Percentiles rank a stretch among this genome's conserved stretches.
phyloP scores from a whole-genome alignment of 1,284 basidiomycete species.

The Cyathus olla region DNA sequence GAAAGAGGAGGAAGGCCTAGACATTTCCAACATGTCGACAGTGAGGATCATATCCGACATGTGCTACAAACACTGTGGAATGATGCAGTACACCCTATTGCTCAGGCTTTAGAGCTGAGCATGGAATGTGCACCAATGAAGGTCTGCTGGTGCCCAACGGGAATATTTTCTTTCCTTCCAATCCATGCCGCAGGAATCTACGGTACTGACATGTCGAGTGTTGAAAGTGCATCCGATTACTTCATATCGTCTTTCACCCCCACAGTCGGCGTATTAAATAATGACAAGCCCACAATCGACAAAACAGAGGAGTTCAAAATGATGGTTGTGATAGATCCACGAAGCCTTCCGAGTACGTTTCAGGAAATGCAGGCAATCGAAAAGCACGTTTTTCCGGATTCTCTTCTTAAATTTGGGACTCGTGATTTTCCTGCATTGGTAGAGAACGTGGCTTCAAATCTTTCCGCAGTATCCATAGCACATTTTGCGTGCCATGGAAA shows the following conservation, averaged over 20 bases:
- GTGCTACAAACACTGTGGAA: background rate
- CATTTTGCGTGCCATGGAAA: slow-evolving; percentile 27
- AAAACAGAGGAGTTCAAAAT: background rate
- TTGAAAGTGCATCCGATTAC: background rate
- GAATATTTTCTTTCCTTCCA: slow-evolving; percentile 14
- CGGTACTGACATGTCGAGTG: background rate
- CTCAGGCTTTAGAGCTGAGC: background rate
- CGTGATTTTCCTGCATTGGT: slow-evolving; percentile 7
- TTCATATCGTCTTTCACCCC: background rate
- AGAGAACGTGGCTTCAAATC: slow-evolving; percentile 4
- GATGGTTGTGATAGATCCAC: background rate
- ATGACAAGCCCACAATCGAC: background rate
- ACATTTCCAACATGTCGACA: background rate
- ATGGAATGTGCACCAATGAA: background rate
- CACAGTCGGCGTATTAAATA: background rate
- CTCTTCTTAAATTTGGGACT: background rate
- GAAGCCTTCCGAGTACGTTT: background rate
- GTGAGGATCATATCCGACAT: background rate
- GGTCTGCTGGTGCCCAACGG: slow-evolving; percentile 16
- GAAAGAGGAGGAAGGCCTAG: too few species aligned
- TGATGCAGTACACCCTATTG: background rate
- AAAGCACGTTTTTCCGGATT: background rate
- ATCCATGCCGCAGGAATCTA: slow-evolving; percentile 19
- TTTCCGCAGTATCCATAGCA: slow-evolving; percentile 8
- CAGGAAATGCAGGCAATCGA: background rate